A percentile compares a stretch with the other conserved stretches of the same genome.
phyloP scores from a whole-genome alignment of 371 early-diverging fungal genomes.

The Rhizopus delemar region DNA sequence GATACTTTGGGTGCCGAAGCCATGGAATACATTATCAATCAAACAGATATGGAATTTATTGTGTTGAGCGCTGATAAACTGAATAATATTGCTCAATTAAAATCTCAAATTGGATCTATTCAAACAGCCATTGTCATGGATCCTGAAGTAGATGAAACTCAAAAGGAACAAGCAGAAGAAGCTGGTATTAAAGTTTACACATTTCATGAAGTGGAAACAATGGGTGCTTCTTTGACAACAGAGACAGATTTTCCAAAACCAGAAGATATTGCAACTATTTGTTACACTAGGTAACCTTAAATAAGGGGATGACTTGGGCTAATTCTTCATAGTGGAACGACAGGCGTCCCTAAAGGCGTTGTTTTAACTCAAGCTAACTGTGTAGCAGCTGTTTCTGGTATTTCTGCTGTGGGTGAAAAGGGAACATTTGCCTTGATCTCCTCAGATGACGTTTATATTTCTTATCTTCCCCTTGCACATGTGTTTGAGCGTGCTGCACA shows the following conservation, averaged over 20 bases:
- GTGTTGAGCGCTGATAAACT: conserved; percentile 84
- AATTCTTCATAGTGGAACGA: conserved; percentile 52
- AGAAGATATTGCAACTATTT: conserved; percentile 89
- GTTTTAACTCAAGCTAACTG: conserved; percentile 84
- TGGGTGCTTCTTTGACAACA: conserved; percentile 54
- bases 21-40: conserved; percentile 76
- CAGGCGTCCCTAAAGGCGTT: conserved; percentile 64
- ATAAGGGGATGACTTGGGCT: too few relatives aligned
- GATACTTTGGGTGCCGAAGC: conserved; percentile 83
- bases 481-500: conserved; percentile 79
- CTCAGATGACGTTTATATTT: conserved; percentile 87
- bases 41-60: conserved; percentile 70
- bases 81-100: conserved; percentile 62
- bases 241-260: conserved; percentile 59
- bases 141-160: conserved; percentile 40
- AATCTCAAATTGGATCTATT: conserved; percentile 56
- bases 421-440: conserved; percentile 63
- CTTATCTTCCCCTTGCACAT: conserved; percentile 94
- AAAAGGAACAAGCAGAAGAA: conserved; percentile 29
- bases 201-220: conserved; percentile 64
- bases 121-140: conserved; percentile 81
- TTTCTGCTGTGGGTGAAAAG: conserved; percentile 77
- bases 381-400: conserved; percentile 57
- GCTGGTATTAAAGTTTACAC: conserved; percentile 49
- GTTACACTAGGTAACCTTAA: conserved; percentile 88